Evolutionary conservation across 1,139 yeast species (phyloP).

Genomic region (Kazachstania sp.): DNA sequence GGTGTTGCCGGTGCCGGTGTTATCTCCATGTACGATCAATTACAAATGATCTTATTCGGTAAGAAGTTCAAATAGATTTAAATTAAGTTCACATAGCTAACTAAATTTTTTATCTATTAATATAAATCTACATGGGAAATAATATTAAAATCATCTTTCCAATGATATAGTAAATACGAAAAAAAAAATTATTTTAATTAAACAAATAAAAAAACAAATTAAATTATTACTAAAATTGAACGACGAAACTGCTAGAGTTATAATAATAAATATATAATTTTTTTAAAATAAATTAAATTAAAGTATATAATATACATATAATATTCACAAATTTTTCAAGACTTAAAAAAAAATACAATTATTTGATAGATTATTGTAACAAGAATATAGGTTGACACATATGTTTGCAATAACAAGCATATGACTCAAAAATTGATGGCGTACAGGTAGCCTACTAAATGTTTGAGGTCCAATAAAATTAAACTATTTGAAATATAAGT

Average conservation of each 20-base stretch:
- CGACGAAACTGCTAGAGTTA: not conserved
- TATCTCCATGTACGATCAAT: slow-evolving; percentile 14
- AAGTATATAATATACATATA: not conserved
- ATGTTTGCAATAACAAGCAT: too few relatives aligned
- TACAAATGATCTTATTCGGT: slow-evolving; percentile 13
- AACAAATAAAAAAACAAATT: not conserved
- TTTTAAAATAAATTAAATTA: too few relatives aligned
- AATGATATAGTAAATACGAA: too few relatives aligned
- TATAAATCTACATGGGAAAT: not conserved
- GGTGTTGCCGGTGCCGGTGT: slow-evolving; percentile 17
- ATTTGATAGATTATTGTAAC: not conserved
- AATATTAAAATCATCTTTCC: not conserved
- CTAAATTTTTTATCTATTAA: not conserved
- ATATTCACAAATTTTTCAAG: not conserved
- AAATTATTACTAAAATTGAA: not conserved
- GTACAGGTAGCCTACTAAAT: too few relatives aligned
- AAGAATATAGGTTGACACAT: too few relatives aligned
- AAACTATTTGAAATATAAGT: too few relatives aligned
- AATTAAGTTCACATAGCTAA: not conserved
- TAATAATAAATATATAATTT: not conserved
- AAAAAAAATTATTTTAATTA: too few relatives aligned
- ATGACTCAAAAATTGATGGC: too few relatives aligned
- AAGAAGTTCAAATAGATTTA: slow-evolving; percentile 12
- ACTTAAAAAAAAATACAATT: not conserved
- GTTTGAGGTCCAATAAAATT: too few relatives aligned